Evolutionary conservation across 1,284 basidiomycete species (phyloP), one percentile per base, ranked within the genome.

Genomic region (Trametes pubescens): DNA sequence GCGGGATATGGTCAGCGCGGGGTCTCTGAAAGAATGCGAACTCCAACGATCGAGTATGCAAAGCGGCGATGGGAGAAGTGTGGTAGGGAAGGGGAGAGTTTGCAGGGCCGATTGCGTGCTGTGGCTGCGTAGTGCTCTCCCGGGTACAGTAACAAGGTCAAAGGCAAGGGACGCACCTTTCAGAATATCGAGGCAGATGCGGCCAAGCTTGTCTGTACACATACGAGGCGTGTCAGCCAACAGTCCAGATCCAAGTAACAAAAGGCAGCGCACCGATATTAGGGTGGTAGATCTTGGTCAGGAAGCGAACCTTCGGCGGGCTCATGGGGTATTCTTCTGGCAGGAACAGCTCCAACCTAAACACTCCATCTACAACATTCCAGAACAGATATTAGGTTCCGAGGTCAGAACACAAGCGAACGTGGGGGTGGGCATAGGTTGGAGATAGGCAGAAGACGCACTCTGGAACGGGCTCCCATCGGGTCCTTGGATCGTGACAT

Each of bases 291-390:
- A 99, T 98, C 90, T 98, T 98, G 66, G 97, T 99, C 71, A 99
- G 82, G 84, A 99, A 99, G 68, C 98, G 88, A 62, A 99, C 98
- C 81, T 99, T 99, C 35, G 98, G 98, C 0, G 98, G 96, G 57
- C 93, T 93, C 97, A 99, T 99, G 1, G 97, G 97, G 79, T 99
- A 99, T 77, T 99, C 97, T 78, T 99, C 97, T 1, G 98, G 96
- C 49, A 99, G 83, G 82, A 99, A 99, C 51, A 99, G 84, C 80
- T 99, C 98, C 38, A 99, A 86, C 74, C 91, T 93, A 84, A 99
- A 99, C 18, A 92, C 82, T 29, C 98, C 98, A 72, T 90, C 96
- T 98, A 58, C 16, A 44, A 3, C 13, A 26, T 1, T 1, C 24
- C 6, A 29, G 3, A 14, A 47, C n/a, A 9, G 1, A n/a, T 21